Percentiles rank a stretch among this genome's conserved stretches.
Conservation (phyloP, 2,329 filamentous ascomycete genomes). For the Aureobasidium sp. region DNA sequence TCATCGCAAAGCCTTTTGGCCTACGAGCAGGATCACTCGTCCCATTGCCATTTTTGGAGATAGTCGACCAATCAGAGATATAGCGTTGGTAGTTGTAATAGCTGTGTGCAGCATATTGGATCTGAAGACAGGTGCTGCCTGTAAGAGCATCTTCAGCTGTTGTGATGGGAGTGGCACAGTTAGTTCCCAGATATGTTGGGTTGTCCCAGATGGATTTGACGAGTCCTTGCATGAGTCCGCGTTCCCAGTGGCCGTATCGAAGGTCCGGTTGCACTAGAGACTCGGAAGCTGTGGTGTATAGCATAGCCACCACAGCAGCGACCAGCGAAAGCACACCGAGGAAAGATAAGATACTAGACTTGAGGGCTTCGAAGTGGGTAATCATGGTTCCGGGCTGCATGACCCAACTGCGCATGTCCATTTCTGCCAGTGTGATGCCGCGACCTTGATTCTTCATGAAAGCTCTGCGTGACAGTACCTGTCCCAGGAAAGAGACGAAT, state of each 20-base stretch:
- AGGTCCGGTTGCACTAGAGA: not conserved
- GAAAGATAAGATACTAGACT: not conserved
- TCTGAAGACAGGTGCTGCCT: too few relatives aligned
- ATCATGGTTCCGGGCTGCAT: not conserved
- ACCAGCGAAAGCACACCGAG: not conserved
- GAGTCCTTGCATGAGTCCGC: too few relatives aligned
- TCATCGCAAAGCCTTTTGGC: not conserved
- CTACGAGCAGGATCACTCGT: not conserved
- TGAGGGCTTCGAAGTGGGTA: not conserved
- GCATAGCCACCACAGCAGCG: not conserved
- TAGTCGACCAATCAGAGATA: too few relatives aligned
- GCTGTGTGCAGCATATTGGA: too few relatives aligned
- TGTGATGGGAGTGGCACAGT: too few relatives aligned
- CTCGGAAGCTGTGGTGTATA: not conserved
- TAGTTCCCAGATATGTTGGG: too few relatives aligned
- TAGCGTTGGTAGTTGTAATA: too few relatives aligned
- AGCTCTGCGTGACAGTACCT: not conserved
- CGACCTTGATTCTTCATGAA: not conserved
- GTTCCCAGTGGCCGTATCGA: too few relatives aligned
- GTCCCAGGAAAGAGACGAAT: not conserved
- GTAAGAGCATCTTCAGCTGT: too few relatives aligned
- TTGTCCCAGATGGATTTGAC: too few relatives aligned
- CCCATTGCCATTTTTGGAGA: not conserved
- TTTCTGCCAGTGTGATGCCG: not conserved
- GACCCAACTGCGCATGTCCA: not conserved